Base-by-base conservation (phyloP, 192 early-diverging fungal genomes). In the Entomortierella beljakovae region DNA sequence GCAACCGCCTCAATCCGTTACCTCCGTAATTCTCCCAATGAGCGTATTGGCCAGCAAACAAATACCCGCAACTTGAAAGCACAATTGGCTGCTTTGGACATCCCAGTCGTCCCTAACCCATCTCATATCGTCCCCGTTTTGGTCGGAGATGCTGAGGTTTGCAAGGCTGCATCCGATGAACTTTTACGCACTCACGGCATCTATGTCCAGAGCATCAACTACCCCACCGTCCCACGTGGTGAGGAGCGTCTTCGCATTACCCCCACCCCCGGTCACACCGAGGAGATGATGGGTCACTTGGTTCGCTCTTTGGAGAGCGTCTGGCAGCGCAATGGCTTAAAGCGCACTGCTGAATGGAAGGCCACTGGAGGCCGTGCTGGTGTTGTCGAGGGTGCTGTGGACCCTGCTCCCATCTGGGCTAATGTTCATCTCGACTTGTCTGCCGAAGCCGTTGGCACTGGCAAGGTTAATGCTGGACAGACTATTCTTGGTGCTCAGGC, bases 121-220 rank as follows among this genome's bases (percentile, higher is more conserved):
- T 96, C 95, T 73, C 98, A 99, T 83, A 99, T 99, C 85, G 98
- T 99, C 51, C 98, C 98, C 26, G 95, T 99, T 26, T 91, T 99
- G 55, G 91, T 99, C 23, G 98, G 98, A 54, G 95, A 99, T 77
- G 98, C 98, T 59, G 96, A 97, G 67, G 87, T 88, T 60, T 94
- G 93, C 79, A 99, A 98, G 84, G 88, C 88, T 11, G 94, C 97
- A 34, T 95, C 93, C 31, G 98, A 99, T 82, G 92, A 97, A 87
- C 85, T 99, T 53, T 84, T 99, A 38, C 81, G 76, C 84, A 90
- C 95, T 67, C 93, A 95, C 86, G 88, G 88, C 62, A 98, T 99
- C 79, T 99, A 99, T 82, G 98, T 98, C 43, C 98, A 99, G 86
- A 90, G 88, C 80, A 99, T 99, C 89, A 99, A 99, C 87, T 99